Conservation (phyloP, 2,329 filamentous ascomycete genomes). For the Harringtonia lauricola region DNA sequence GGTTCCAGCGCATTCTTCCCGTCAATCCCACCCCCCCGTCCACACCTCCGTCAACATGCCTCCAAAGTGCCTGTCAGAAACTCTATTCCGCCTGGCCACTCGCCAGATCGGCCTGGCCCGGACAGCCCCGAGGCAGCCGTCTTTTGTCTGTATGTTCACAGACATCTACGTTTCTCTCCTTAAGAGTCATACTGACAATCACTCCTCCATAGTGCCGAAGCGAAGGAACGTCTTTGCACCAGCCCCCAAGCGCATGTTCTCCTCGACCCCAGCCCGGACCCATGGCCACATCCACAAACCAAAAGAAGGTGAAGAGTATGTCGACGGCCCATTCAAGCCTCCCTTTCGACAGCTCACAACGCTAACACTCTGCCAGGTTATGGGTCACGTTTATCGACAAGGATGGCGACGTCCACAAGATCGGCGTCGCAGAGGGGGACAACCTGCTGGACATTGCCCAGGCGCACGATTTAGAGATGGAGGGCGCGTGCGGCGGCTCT, state of each 20-base stretch:
- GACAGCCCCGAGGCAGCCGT: no score
- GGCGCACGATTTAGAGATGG: slow-evolving; percentile 93
- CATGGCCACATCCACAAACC: slow-evolving; percentile 80
- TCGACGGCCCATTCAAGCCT: background rate
- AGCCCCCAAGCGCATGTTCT: slow-evolving; percentile 38
- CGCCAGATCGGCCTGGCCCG: no score
- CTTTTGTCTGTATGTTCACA: background rate
- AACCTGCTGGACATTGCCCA: slow-evolving; percentile 94
- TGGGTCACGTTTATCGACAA: slow-evolving; percentile 92
- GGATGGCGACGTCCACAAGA: slow-evolving; percentile 62
- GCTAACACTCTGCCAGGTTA: slow-evolving; percentile 42
- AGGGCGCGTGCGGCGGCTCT: slow-evolving; percentile 90
- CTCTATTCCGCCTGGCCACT: no score
- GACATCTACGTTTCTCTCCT: background rate
- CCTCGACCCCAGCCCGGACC: slow-evolving; percentile 42
- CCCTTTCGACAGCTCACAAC: no score
- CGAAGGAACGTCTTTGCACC: background rate
- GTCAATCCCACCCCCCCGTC: no score
- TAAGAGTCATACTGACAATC: background rate
- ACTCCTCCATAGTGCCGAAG: background rate
- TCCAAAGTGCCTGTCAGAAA: no score
- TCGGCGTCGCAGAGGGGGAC: slow-evolving; percentile 75
- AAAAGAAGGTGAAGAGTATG: slow-evolving; percentile 81
- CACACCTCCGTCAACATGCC: no score
- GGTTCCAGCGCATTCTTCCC: no score